Evolutionary conservation across 2,329 filamentous ascomycete genomes (phyloP).

Genomic region (Colletotrichum brevisporum): DNA sequence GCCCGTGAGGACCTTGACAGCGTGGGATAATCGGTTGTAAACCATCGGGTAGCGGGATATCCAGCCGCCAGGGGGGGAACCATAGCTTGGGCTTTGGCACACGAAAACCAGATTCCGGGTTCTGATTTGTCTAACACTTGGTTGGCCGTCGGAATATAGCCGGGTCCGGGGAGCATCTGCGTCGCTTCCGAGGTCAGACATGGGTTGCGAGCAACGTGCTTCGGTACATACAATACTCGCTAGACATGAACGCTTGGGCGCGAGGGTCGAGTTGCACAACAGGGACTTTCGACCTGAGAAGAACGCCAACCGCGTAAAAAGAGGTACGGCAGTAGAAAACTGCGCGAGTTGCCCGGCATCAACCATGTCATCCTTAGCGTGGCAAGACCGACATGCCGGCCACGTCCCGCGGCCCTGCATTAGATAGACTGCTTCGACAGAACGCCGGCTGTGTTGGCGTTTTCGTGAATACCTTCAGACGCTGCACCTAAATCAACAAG

Average conservation of each 20-base stretch:
- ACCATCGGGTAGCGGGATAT: background rate
- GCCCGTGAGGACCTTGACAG: background rate
- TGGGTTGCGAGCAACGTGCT: background rate
- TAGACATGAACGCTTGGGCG: background rate
- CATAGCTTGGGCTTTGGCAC: background rate
- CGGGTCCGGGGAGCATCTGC: background rate
- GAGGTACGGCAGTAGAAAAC: background rate
- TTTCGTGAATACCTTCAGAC: too few species aligned
- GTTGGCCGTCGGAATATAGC: background rate
- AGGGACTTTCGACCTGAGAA: background rate
- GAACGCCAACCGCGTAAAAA: background rate
- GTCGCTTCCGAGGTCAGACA: conserved; percentile 13
- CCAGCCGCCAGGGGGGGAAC: background rate
- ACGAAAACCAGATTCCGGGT: background rate
- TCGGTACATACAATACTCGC: background rate
- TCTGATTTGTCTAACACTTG: background rate
- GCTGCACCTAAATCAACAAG: too few species aligned
- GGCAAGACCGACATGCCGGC: background rate
- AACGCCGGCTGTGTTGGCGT: too few species aligned
- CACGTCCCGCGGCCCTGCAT: too few species aligned
- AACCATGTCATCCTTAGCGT: background rate
- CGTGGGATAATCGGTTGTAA: background rate
- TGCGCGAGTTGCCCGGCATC: background rate
- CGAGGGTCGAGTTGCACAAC: conserved; percentile 11
- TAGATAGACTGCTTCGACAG: too few species aligned